phyloP scores from a whole-genome alignment of 2,329 filamentous ascomycete genomes.

The Diplodia intermedia region DNA sequence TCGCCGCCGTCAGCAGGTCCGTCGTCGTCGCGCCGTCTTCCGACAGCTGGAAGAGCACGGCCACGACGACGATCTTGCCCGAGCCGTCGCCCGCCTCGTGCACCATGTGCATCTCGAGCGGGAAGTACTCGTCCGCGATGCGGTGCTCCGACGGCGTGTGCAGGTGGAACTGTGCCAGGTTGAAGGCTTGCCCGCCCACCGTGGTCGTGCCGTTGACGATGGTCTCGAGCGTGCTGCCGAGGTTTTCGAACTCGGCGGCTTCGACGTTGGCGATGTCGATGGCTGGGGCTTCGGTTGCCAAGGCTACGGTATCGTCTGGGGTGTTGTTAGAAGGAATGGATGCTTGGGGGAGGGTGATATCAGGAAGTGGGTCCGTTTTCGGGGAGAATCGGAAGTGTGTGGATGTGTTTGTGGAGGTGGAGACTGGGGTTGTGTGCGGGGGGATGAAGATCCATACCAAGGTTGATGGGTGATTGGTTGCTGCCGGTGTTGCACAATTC shows the following conservation, averaged over 20 bases:
- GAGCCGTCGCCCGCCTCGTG: conserved; percentile 55
- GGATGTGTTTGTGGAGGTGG: not conserved
- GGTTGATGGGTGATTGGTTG: conserved; percentile 64
- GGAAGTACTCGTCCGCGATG: conserved; percentile 56
- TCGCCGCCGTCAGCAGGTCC: conserved; percentile 43
- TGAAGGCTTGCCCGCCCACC: conserved; percentile 51
- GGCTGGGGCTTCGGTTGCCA: conserved; percentile 41
- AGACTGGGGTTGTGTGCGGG: conserved; percentile 5
- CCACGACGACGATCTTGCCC: conserved; percentile 50
- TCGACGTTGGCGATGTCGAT: conserved; percentile 53
- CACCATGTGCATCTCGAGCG: conserved; percentile 64
- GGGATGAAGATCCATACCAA: conserved; percentile 43
- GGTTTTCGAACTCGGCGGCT: conserved; percentile 62
- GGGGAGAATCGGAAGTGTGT: not conserved
- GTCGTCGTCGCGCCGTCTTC: conserved; percentile 41
- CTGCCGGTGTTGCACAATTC: conserved; percentile 57
- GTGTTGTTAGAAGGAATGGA: conserved; percentile 32
- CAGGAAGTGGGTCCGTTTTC: conserved; percentile 36
- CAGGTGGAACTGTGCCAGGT: conserved; percentile 65
- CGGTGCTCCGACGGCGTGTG: conserved; percentile 67
- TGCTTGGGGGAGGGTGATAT: conserved; percentile 35
- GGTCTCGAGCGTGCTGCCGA: conserved; percentile 65
- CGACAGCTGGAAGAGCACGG: conserved; percentile 53
- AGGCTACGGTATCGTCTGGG: conserved; percentile 43
- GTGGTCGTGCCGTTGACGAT: conserved; percentile 59